Evolutionary conservation across 2,329 filamentous ascomycete genomes (phyloP).

Genomic region (Mycosphaerelloides madeirae): DNA sequence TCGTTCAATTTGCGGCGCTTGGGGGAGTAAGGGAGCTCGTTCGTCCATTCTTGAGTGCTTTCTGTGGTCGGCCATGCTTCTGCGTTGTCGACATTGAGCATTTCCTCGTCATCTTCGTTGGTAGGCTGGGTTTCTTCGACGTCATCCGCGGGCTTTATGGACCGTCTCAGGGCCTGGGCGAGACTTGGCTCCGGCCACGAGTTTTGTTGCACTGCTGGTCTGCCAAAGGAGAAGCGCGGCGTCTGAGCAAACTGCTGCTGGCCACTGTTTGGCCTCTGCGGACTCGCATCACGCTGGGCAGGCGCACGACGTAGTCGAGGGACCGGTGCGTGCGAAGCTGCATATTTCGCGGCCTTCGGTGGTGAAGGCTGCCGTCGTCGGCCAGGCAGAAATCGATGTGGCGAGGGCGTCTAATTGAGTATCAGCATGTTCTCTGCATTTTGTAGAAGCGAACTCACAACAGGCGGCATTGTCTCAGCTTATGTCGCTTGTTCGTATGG

Average conservation of each 20-base stretch:
- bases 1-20: conserved; percentile 27
- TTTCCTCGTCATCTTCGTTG: conserved; percentile 24
- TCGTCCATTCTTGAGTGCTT: conserved; percentile 2
- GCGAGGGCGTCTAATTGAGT: conserved; percentile 24
- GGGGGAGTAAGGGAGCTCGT: conserved; percentile 24
- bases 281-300: neutral
- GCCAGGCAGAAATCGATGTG: conserved; percentile 24
- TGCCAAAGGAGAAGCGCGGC: conserved; percentile 22
- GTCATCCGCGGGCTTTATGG: conserved; percentile 18
- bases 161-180: conserved; percentile 14
- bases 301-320: conserved; percentile 2
- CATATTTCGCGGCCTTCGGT: conserved; percentile 14
- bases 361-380: conserved; percentile 13
- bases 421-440: neutral
- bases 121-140: conserved; percentile 21
- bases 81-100: conserved; percentile 21
- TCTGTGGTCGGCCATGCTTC: conserved; percentile 15
- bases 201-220: conserved; percentile 3
- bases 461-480: conserved; percentile 15
- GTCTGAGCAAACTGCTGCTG: conserved; percentile 25
- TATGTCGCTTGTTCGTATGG: neutral
- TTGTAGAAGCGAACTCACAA: conserved; percentile 1
- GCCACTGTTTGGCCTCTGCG: neutral
- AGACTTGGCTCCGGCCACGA: conserved; percentile 13
- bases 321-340: too few relatives aligned